phyloP scores from a whole-genome alignment of 495 filamentous ascomycete genomes.

The Entonaema liquescens region DNA sequence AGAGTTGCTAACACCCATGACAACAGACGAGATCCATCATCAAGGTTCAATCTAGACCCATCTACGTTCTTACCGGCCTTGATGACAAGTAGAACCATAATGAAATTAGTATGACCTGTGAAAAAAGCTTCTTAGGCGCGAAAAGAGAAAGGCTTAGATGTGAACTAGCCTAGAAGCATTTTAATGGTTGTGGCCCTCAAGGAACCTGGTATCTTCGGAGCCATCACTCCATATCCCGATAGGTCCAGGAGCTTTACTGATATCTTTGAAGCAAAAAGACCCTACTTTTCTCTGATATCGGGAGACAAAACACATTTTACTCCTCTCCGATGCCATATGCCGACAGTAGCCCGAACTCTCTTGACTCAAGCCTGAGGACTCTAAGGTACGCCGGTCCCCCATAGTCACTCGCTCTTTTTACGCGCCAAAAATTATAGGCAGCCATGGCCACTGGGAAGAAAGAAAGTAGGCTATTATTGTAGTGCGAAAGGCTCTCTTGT shows the following conservation, averaged over 20 bases:
- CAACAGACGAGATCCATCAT: neutral
- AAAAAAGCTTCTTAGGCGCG: neutral
- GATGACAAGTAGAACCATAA: neutral
- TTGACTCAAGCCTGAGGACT: constrained; percentile 16
- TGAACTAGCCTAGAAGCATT: neutral
- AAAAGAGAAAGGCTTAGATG: neutral
- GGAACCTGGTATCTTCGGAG: neutral
- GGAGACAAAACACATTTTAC: neutral
- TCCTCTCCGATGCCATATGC: neutral
- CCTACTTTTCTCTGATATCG: neutral
- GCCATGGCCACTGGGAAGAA: neutral
- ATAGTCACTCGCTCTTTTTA: neutral
- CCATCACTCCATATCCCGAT: neutral
- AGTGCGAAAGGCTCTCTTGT: neutral
- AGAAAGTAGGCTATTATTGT: neutral
- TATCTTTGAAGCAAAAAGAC: neutral
- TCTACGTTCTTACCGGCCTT: neutral
- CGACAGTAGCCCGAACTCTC: constrained; percentile 26
- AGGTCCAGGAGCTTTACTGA: neutral
- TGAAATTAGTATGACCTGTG: neutral
- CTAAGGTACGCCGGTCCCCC: neutral
- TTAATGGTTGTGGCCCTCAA: neutral
- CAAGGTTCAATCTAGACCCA: no score
- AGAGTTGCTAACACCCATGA: neutral
- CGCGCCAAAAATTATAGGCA: neutral